A percentile compares a stretch with the other conserved stretches of the same genome.
Evolutionary conservation across 768 basidiomycete genomes (phyloP).

Genomic region (Russula vinacea): DNA sequence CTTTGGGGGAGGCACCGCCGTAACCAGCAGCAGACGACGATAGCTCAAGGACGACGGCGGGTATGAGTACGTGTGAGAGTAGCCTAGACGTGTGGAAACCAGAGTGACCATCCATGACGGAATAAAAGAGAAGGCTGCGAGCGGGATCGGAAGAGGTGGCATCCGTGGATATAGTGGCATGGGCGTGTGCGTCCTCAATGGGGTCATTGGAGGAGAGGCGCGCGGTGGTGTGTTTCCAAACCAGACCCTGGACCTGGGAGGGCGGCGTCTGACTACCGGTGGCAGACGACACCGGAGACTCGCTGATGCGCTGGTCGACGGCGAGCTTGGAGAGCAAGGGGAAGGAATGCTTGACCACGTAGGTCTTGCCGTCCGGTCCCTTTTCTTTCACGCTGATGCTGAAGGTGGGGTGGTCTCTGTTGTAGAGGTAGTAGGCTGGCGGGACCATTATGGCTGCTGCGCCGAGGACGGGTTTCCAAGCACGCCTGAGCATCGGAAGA

Average conservation of each 20-base stretch:
- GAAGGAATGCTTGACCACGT: conserved; percentile 52
- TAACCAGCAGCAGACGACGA: conserved; percentile 48
- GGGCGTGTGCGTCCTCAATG: conserved; percentile 84
- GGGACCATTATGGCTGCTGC: conserved; percentile 51
- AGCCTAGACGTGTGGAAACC: conserved; percentile 82
- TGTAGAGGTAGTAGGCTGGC: conserved; percentile 59
- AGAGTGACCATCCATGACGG: conserved; percentile 89
- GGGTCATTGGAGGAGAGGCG: conserved; percentile 82
- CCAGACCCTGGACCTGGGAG: conserved; percentile 53
- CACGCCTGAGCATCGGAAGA: conserved; percentile 54
- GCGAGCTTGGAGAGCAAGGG: conserved; percentile 53
- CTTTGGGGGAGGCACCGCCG: conserved; percentile 33
- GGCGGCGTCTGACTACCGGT: conserved; percentile 39
- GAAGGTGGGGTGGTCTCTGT: conserved; percentile 47
- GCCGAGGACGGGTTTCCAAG: conserved; percentile 66
- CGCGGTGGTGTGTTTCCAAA: conserved; percentile 78
- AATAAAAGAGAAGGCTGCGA: conserved; percentile 78
- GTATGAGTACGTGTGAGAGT: conserved; percentile 79
- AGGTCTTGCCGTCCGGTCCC: conserved; percentile 57
- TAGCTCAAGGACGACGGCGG: conserved; percentile 77
- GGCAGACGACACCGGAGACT: conserved; percentile 48
- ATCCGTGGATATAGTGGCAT: conserved; percentile 64
- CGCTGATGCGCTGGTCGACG: conserved; percentile 56
- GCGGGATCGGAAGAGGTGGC: conserved; percentile 53
- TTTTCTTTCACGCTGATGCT: conserved; percentile 53